Evolutionary conservation across 768 basidiomycete genomes (phyloP).

Genomic region (Leccinum rimulosum): DNA sequence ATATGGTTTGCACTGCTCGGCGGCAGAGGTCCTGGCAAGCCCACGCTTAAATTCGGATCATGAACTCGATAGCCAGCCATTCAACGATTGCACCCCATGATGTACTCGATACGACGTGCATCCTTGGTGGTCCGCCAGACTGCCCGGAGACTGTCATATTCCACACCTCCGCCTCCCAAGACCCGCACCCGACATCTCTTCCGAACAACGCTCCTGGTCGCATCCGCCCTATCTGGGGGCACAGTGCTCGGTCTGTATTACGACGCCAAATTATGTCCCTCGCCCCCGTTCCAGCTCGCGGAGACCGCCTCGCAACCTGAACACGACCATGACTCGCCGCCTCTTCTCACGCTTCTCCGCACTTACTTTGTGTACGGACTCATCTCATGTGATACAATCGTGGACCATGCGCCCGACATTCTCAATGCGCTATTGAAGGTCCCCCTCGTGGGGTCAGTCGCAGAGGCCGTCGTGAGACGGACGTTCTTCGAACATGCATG

Average conservation of each 20-base stretch:
- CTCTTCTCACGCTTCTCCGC: constrained; percentile 49
- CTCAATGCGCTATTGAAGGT: constrained; percentile 50
- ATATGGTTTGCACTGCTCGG: background rate
- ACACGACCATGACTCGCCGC: constrained; percentile 13
- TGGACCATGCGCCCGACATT: constrained; percentile 71
- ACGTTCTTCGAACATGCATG: constrained; percentile 86
- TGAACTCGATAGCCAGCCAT: background rate
- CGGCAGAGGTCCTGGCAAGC: background rate
- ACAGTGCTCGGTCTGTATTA: constrained; percentile 20
- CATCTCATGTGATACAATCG: constrained; percentile 72
- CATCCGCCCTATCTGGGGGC: constrained; percentile 19
- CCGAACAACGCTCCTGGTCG: constrained; percentile 16
- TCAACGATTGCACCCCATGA: background rate
- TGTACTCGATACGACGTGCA: constrained; percentile 16
- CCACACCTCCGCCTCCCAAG: constrained; percentile 2
- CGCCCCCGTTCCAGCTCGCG: constrained; percentile 18
- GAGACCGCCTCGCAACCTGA: background rate
- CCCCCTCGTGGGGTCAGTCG: constrained; percentile 56
- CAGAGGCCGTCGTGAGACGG: constrained; percentile 64
- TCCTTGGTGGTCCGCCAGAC: background rate
- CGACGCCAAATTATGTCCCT: constrained; percentile 27
- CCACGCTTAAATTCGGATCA: background rate
- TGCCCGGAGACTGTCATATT: constrained; percentile 6
- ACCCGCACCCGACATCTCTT: constrained; percentile 4
- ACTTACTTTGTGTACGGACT: constrained; percentile 81